These are phyloP conservation scores for Cryomyces minteri DNA, from an alignment of 495 filamentous ascomycete species.

Conservation along the genomic window DNA sequence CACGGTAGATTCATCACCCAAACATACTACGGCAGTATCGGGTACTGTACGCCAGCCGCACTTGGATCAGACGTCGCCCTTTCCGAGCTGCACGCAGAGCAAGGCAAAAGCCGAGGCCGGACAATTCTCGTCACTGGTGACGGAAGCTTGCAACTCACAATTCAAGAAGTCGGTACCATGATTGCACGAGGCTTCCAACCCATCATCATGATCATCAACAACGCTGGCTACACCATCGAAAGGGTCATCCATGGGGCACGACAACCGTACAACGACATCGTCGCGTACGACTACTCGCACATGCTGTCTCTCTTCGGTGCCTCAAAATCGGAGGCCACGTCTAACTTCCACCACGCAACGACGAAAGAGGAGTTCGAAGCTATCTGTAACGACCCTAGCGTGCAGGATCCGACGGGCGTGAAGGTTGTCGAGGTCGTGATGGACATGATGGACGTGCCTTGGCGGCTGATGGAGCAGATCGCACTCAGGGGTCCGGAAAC, in stretches of 20 bases:
- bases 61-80: constrained; percentile 18
- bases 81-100: constrained; percentile 1
- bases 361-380: constrained; percentile 18
- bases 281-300: constrained; percentile 15
- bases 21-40: constrained; percentile 22
- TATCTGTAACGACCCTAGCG: constrained; percentile 6
- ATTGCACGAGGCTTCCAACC: constrained; percentile 10
- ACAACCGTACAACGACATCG: constrained; percentile 23
- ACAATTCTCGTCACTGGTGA: constrained; percentile 21
- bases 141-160: constrained; percentile 20
- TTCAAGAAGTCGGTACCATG: constrained; percentile 23
- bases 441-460: constrained; percentile 19
- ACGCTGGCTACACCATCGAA: constrained; percentile 23
- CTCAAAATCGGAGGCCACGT: constrained; percentile 8
- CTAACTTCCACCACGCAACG: constrained; percentile 12
- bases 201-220: constrained; percentile 20
- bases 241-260: constrained; percentile 20
- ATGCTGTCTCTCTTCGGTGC: constrained; percentile 20
- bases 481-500: constrained; percentile 11
- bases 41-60: constrained; percentile 17
- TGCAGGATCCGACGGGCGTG: constrained; percentile 9
- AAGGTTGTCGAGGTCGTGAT: constrained; percentile 20
- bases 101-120: constrained; percentile 5
- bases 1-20: constrained; percentile 14
- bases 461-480: constrained; percentile 13